Conservation (phyloP, 2,329 filamentous ascomycete species). For the Xylariomycetidae sp. region DNA sequence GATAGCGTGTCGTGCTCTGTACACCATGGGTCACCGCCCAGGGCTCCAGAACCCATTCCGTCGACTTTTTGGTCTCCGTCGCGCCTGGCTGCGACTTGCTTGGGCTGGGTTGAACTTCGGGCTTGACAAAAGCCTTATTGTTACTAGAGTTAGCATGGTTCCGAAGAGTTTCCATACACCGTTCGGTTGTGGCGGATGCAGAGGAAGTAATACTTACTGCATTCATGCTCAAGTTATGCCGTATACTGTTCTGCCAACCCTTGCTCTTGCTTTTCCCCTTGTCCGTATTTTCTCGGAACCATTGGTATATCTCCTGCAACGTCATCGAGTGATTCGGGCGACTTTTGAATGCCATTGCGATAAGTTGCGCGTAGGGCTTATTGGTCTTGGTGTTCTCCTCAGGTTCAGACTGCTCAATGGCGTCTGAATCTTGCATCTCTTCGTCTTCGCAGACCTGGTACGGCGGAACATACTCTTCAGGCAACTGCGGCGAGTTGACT, state of each 20-base stretch:
- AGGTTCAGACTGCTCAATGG: slow-evolving; percentile 18
- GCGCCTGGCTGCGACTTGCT: slow-evolving; percentile 27
- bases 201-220: slow-evolving; percentile 50
- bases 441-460: slow-evolving; percentile 5
- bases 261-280: slow-evolving; percentile 61
- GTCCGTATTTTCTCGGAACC: slow-evolving; percentile 77
- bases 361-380: slow-evolving; percentile 75
- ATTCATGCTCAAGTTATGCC: slow-evolving; percentile 96
- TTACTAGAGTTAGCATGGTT: not conserved
- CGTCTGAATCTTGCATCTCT: slow-evolving; percentile 9
- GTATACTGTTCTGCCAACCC: slow-evolving; percentile 94
- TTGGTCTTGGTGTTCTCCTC: slow-evolving; percentile 31
- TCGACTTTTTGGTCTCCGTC: slow-evolving; percentile 57
- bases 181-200: not conserved
- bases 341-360: slow-evolving; percentile 68
- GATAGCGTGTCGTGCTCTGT: slow-evolving; percentile 78
- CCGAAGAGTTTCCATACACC: not conserved
- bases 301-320: slow-evolving; percentile 81
- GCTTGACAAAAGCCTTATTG: slow-evolving; percentile 35
- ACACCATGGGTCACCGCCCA: slow-evolving; percentile 67
- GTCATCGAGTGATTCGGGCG: slow-evolving; percentile 63
- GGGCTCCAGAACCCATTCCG: slow-evolving; percentile 70
- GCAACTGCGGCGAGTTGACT: slow-evolving; percentile 6
- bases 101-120: slow-evolving; percentile 36
- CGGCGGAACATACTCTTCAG: not conserved